A percentile compares a stretch with the other conserved stretches of the same genome.
These are phyloP conservation scores for barrel medic (Medicago truncatula) DNA, from an alignment of 306 rosid species.

Conservation along the genomic window MtrunA17r5.0-ANR NC_053045.1:48525501-48526000, in stretches of 20 bases:
- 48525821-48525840: conserved; percentile 14
- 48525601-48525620: conserved; percentile 79
- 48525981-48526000: conserved; percentile 9
- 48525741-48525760: conserved; percentile 22
- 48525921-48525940: too few relatives aligned
- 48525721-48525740: conserved; percentile 26
- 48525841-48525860: too few relatives aligned
- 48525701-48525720: conserved; percentile 31
- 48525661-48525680: conserved; percentile 71
- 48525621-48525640: conserved; percentile 68
- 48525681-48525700: conserved; percentile 34
- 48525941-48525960: too few relatives aligned
- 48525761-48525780: conserved; percentile 29
- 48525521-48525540: conserved; percentile 27
- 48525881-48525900: too few relatives aligned
- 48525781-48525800: conserved; percentile 21
- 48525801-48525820: conserved; percentile 31
- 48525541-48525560: conserved; percentile 16
- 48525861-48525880: too few relatives aligned
- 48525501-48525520: conserved; percentile 36
- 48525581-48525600: conserved; percentile 88
- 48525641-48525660: conserved; percentile 61
- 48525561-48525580: conserved; percentile 71
- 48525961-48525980: neutral
- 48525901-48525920: too few relatives aligned